These are phyloP conservation scores for Periconia macrospinosa DNA, from an alignment of 2,329 filamentous ascomycete genomes.

Conservation along the genomic window DNA sequence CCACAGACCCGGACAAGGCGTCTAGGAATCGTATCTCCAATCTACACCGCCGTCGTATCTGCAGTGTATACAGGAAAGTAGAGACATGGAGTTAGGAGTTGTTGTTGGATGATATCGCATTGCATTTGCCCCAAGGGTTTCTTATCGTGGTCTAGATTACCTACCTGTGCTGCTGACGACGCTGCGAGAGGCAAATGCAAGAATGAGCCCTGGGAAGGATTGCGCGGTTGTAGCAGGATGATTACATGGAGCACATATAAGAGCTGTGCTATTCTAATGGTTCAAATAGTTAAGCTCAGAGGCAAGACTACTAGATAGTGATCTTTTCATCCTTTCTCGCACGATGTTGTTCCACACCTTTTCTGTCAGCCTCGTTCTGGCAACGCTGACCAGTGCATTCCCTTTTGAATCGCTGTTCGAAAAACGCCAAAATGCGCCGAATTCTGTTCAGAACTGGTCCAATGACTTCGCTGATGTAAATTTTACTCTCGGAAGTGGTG, in stretches of 20 bases:
- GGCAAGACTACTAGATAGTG: not conserved
- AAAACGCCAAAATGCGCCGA: not conserved
- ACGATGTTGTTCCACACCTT: not conserved
- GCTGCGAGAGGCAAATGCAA: not conserved
- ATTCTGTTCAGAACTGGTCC: conserved; percentile 8
- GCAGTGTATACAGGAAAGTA: not conserved
- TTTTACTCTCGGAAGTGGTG: not conserved
- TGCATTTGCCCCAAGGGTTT: not conserved
- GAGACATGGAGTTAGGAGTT: not conserved
- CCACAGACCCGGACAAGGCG: not conserved
- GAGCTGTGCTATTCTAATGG: not conserved
- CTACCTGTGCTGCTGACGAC: not conserved
- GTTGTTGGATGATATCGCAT: not conserved
- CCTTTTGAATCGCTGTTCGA: not conserved
- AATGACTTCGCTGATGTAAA: conserved; percentile 9
- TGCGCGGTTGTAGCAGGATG: not conserved
- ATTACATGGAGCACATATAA: not conserved
- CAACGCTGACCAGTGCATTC: not conserved
- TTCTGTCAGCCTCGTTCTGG: not conserved
- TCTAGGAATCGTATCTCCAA: not conserved
- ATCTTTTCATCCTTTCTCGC: not conserved
- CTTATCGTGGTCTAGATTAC: not conserved
- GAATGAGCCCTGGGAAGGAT: not conserved
- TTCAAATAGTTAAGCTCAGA: not conserved
- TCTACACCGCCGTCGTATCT: not conserved